Conservation (phyloP, 495 filamentous ascomycete genomes). For the Aspergillus biplanus region DNA sequence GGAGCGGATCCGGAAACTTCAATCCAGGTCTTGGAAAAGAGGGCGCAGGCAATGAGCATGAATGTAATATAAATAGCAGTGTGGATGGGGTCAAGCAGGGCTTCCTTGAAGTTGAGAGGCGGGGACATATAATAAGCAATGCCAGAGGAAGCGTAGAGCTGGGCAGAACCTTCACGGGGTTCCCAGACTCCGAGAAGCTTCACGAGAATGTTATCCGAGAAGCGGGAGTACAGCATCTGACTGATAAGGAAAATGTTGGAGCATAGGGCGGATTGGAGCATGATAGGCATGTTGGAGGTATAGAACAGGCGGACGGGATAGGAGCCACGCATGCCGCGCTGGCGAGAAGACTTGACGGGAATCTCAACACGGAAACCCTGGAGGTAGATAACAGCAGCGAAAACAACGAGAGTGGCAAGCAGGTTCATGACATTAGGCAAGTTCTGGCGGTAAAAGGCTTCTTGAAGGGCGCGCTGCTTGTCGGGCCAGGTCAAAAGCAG, state of each 20-base stretch:
- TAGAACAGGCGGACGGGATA: slow-evolving; percentile 73
- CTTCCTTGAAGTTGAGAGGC: slow-evolving; percentile 95
- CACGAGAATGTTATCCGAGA: slow-evolving; percentile 97
- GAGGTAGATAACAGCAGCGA: slow-evolving; percentile 98
- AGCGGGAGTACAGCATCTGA: slow-evolving; percentile 98
- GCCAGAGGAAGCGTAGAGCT: slow-evolving; percentile 90
- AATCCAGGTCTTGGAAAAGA: slow-evolving; percentile 99
- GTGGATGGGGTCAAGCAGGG: slow-evolving; percentile 93
- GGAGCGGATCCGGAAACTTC: slow-evolving; percentile 98
- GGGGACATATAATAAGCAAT: slow-evolving; percentile 99
- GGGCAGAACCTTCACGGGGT: slow-evolving; percentile 91
- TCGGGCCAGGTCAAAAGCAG: slow-evolving; percentile 97
- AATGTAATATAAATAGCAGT: slow-evolving; percentile 94
- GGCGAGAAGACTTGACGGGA: slow-evolving; percentile 98
- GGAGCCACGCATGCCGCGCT: slow-evolving; percentile 92
- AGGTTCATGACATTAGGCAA: slow-evolving; percentile 99
- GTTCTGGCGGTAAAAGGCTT: slow-evolving; percentile 99
- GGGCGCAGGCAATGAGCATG: slow-evolving; percentile 95
- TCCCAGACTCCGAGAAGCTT: slow-evolving; percentile 98
- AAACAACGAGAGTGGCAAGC: slow-evolving; percentile 87
- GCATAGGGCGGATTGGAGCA: slow-evolving; percentile 96
- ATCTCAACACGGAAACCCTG: slow-evolving; percentile 99
- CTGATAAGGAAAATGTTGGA: slow-evolving; percentile 99
- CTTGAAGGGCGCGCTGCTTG: slow-evolving; percentile 95
- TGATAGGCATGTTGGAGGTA: slow-evolving; percentile 88